Evolutionary conservation across 1,139 yeast genomes (phyloP).

Genomic region (Saccharomyces hybrid): DNA sequence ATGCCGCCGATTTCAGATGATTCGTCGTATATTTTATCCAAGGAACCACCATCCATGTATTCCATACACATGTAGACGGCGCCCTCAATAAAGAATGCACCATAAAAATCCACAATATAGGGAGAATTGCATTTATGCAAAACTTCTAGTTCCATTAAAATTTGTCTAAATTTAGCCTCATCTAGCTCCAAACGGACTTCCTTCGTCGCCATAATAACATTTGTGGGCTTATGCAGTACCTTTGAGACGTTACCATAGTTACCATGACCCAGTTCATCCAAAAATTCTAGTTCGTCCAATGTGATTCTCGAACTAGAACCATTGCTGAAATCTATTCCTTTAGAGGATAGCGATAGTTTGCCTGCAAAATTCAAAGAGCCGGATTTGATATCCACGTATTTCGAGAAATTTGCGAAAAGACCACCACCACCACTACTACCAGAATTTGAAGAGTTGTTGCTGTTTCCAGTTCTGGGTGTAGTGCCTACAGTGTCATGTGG

Average conservation of each 20-base stretch:
- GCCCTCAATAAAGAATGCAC: slow-evolving; percentile 95
- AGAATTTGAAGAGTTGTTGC: slow-evolving; percentile 13
- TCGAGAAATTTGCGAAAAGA: slow-evolving; percentile 71
- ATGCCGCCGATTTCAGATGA: slow-evolving; percentile 50
- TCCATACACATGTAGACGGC: slow-evolving; percentile 99
- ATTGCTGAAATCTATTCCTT: slow-evolving; percentile 83
- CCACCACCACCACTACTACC: slow-evolving; percentile 27
- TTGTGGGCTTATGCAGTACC: slow-evolving; percentile 90
- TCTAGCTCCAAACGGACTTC: slow-evolving; percentile 89
- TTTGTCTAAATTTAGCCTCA: slow-evolving; percentile 85
- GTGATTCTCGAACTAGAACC: slow-evolving; percentile 86
- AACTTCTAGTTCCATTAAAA: slow-evolving; percentile 90
- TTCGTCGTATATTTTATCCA: slow-evolving; percentile 72
- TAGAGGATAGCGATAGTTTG: slow-evolving; percentile 83
- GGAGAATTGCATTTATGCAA: slow-evolving; percentile 87
- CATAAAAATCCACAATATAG: slow-evolving; percentile 88
- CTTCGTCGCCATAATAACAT: slow-evolving; percentile 92
- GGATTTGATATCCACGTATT: slow-evolving; percentile 82
- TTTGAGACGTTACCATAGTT: slow-evolving; percentile 93
- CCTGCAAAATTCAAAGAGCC: slow-evolving; percentile 91
- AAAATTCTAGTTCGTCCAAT: slow-evolving; percentile 73
- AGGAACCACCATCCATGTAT: slow-evolving; percentile 95
- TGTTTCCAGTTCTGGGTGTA: slow-evolving; percentile 14
- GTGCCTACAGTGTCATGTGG: slow-evolving; percentile 27
- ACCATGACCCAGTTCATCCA: slow-evolving; percentile 88